phyloP scores from a whole-genome alignment of 225 moss, liverwort and hornwort species.

The Neckera pumila region DNA sequence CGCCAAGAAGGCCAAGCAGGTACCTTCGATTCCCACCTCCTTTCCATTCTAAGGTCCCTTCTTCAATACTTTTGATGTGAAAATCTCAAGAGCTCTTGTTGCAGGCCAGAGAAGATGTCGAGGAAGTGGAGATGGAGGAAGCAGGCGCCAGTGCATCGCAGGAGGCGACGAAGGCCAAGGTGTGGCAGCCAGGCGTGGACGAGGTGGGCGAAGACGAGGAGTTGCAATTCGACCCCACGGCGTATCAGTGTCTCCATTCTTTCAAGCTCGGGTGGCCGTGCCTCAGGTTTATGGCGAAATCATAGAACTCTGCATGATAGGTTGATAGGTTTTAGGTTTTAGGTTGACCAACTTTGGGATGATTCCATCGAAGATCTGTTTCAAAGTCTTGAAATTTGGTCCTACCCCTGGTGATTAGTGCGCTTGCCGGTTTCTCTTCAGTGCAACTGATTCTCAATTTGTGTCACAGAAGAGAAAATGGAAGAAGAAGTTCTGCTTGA shows the following conservation, averaged over 20 bases:
- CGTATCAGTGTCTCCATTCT: slow-evolving; percentile 84
- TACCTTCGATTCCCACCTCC: background rate
- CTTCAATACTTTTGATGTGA: background rate
- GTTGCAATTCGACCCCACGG: slow-evolving; percentile 85
- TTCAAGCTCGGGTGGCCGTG: slow-evolving; percentile 98
- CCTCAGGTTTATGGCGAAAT: slow-evolving; percentile 45
- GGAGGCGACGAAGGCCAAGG: slow-evolving; percentile 49
- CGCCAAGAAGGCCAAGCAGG: slow-evolving; percentile 9
- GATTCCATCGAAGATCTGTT: background rate
- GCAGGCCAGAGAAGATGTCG: slow-evolving; percentile 13
- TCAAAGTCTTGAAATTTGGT: background rate
- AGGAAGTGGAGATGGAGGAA: slow-evolving; percentile 36
- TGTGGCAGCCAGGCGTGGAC: slow-evolving; percentile 92
- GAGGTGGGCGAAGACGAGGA: slow-evolving; percentile 85
- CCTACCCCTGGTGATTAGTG: too few species aligned
- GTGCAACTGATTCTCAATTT: background rate
- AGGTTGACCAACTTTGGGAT: too few species aligned
- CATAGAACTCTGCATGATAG: background rate
- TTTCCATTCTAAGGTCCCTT: background rate
- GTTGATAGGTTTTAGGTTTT: background rate
- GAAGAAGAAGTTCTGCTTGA: background rate
- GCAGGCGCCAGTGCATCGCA: slow-evolving; percentile 14
- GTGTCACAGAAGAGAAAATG: background rate
- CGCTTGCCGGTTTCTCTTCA: too few species aligned
- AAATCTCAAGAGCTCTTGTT: background rate